A percentile compares a stretch with the other conserved stretches of the same genome.
Evolutionary conservation across 2,329 filamentous ascomycete genomes (phyloP).

Genomic region (Fusarium robinianum): DNA sequence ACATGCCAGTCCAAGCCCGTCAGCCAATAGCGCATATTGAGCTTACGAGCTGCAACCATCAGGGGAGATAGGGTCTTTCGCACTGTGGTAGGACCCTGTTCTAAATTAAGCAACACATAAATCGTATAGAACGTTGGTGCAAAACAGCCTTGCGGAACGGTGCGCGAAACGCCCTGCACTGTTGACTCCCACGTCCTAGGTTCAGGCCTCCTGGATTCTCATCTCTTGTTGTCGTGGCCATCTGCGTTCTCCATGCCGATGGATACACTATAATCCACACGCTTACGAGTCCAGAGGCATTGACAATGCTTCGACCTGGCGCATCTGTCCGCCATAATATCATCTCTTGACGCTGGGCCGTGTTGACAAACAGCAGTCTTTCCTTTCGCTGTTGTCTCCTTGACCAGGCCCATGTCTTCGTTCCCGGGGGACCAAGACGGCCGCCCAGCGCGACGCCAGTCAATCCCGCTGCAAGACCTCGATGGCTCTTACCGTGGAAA

Average conservation of each 20-base stretch:
- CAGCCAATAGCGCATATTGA: slow-evolving; percentile 11
- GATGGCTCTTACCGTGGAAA: slow-evolving; percentile 30
- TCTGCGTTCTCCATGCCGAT: slow-evolving; percentile 22
- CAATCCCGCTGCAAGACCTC: slow-evolving; percentile 74
- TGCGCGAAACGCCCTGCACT: slow-evolving; percentile 16
- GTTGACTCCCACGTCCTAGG: slow-evolving; percentile 20
- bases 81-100: slow-evolving; percentile 30
- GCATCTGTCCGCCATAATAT: slow-evolving; percentile 6
- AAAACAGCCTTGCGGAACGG: slow-evolving; percentile 22
- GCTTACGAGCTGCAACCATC: slow-evolving; percentile 24
- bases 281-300: slow-evolving; percentile 9
- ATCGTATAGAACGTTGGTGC: slow-evolving; percentile 3
- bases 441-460: slow-evolving; percentile 42
- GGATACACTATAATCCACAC: slow-evolving; percentile 22
- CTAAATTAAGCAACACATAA: slow-evolving; percentile 30
- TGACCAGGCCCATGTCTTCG: slow-evolving; percentile 38
- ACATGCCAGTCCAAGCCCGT: slow-evolving; percentile 24
- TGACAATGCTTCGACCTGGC: slow-evolving; percentile 29
- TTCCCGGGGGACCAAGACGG: slow-evolving; percentile 34
- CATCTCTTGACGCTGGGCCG: slow-evolving; percentile 32
- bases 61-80: slow-evolving; percentile 19
- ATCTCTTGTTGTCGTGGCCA: slow-evolving; percentile 19
- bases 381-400: slow-evolving; percentile 10
- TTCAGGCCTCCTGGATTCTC: slow-evolving; percentile 31
- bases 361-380: slow-evolving; percentile 25